Evolutionary conservation across 2,329 filamentous ascomycete genomes (phyloP).

Genomic region (Ceratocystis albifundus): DNA sequence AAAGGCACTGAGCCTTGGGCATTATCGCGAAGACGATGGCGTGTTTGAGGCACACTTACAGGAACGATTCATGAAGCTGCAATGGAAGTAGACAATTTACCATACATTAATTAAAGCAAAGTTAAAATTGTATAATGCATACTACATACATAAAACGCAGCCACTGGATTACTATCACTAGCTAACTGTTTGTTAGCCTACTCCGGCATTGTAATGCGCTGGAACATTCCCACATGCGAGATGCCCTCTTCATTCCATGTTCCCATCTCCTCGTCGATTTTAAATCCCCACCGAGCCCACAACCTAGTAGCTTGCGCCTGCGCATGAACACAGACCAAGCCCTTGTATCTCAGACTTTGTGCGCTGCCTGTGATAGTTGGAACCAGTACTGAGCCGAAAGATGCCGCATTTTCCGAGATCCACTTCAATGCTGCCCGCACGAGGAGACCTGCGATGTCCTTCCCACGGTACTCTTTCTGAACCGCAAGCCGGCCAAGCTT

Average conservation of each 20-base stretch:
- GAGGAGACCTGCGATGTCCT: conserved; percentile 52
- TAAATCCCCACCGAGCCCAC: conserved; percentile 65
- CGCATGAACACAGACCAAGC: conserved; percentile 68
- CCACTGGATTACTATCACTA: too few relatives aligned
- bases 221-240: conserved; percentile 73
- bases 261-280: conserved; percentile 59
- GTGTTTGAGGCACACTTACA: conserved; percentile 36
- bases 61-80: conserved; percentile 36
- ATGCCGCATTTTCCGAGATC: conserved; percentile 48
- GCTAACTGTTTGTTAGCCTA: not conserved
- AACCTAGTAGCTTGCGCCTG: conserved; percentile 53
- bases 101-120: not conserved
- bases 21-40: conserved; percentile 45
- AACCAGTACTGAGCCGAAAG: conserved; percentile 31
- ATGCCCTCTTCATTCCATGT: conserved; percentile 78
- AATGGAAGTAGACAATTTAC: conserved; percentile 22
- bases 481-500: conserved; percentile 73
- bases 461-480: conserved; percentile 50
- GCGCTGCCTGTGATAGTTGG: conserved; percentile 38
- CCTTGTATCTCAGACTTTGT: conserved; percentile 41
- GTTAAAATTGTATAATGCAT: not conserved
- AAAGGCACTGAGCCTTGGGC: conserved; percentile 50
- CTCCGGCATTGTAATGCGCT: conserved; percentile 33
- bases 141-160: not conserved
- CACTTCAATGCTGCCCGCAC: conserved; percentile 58